These are phyloP conservation scores for Fusarium sp. DNA, from an alignment of 2,329 filamentous ascomycete species.

Conservation along the genomic window DNA sequence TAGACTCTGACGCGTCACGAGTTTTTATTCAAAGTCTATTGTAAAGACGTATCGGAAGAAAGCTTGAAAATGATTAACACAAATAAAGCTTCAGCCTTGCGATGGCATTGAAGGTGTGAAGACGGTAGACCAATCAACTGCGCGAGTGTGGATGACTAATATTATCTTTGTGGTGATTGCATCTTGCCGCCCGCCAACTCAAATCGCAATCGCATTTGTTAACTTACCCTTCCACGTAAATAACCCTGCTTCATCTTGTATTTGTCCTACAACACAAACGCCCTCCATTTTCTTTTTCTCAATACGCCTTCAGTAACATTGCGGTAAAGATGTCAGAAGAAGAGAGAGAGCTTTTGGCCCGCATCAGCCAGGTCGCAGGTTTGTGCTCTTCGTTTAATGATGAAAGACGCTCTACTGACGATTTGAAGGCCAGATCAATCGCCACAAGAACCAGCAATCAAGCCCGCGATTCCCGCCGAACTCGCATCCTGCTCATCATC, in stretches of 20 bases:
- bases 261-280: neutral
- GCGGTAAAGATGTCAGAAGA: constrained; percentile 57
- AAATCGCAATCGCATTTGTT: constrained; percentile 1
- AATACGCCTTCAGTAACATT: neutral
- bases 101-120: constrained; percentile 13
- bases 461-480: constrained; percentile 49
- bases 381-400: constrained; percentile 37
- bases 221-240: neutral
- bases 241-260: neutral
- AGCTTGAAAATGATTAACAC: constrained; percentile 9
- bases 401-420: constrained; percentile 39
- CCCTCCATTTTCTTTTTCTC: neutral
- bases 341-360: constrained; percentile 64
- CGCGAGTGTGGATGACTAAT: constrained; percentile 38
- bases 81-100: constrained; percentile 39
- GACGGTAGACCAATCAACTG: constrained; percentile 33
- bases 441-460: constrained; percentile 74
- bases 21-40: neutral
- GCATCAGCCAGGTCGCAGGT: constrained; percentile 65
- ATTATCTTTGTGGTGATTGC: constrained; percentile 33
- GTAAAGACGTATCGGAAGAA: neutral
- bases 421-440: constrained; percentile 78
- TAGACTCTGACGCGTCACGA: neutral
- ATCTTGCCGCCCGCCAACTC: constrained; percentile 20
- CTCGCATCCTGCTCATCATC: constrained; percentile 47